These are phyloP conservation scores for Parsonsia alboflavescens DNA, from an alignment of 257 asterid genomes.

Conservation along the genomic window DNA sequence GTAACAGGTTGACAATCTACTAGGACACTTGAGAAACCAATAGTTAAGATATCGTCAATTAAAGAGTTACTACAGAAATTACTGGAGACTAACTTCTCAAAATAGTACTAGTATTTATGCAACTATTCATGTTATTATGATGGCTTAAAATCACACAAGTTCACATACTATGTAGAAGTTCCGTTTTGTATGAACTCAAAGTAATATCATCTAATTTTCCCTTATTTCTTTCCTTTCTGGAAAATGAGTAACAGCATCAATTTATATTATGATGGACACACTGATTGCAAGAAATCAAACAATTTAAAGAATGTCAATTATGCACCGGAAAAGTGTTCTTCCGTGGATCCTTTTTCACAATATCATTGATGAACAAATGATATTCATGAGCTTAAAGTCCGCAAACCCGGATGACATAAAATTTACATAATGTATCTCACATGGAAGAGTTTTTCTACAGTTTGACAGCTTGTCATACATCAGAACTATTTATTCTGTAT, in stretches of 20 bases:
- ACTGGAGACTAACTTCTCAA: neutral
- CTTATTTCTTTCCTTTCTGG: too few species aligned
- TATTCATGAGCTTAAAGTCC: neutral
- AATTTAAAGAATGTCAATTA: neutral
- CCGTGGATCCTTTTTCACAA: neutral
- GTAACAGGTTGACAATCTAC: conserved; percentile 14
- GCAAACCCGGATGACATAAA: neutral
- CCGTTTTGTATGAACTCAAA: neutral
- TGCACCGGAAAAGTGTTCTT: neutral
- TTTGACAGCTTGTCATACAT: neutral
- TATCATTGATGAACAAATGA: neutral
- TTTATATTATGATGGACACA: neutral
- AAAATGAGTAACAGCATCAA: neutral
- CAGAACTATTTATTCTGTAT: neutral
- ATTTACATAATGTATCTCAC: neutral
- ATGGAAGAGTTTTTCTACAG: neutral
- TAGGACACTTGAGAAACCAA: conserved; percentile 3
- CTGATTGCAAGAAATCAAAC: neutral
- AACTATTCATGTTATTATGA: neutral
- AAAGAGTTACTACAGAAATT: neutral
- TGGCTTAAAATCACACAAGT: neutral
- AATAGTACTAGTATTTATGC: neutral
- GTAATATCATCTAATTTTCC: neutral
- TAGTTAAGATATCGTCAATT: neutral
- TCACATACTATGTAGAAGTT: neutral